These are phyloP conservation scores for Protomyces macrosporus DNA, from an alignment of 1,139 yeast genomes.

Conservation along the genomic window DNA sequence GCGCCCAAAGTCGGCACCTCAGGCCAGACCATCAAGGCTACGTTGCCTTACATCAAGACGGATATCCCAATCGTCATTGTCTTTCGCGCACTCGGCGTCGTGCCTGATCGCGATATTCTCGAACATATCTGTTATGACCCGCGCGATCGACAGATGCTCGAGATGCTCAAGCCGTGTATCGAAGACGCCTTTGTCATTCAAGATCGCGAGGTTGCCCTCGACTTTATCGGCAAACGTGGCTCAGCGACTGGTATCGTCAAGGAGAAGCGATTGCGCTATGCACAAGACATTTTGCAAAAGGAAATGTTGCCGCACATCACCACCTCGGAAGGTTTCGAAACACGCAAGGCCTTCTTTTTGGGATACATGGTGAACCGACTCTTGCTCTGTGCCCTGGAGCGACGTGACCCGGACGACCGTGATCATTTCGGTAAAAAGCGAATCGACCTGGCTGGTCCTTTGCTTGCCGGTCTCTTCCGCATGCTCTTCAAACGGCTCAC, in stretches of 20 bases:
- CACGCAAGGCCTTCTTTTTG: slow-evolving; percentile 91
- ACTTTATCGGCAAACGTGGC: slow-evolving; percentile 98
- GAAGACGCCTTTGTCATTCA: slow-evolving; percentile 98
- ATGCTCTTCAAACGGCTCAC: slow-evolving; percentile 89
- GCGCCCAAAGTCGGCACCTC: slow-evolving; percentile 39
- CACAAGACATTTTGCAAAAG: slow-evolving; percentile 90
- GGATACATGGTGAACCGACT: slow-evolving; percentile 97
- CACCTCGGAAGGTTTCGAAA: slow-evolving; percentile 93
- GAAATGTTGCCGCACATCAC: slow-evolving; percentile 96
- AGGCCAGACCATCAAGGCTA: slow-evolving; percentile 75
- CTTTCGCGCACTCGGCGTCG: slow-evolving; percentile 95
- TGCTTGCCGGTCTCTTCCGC: slow-evolving; percentile 90
- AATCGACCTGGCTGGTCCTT: slow-evolving; percentile 96
- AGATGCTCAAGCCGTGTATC: slow-evolving; percentile 97
- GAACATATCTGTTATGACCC: slow-evolving; percentile 98
- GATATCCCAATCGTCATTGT: slow-evolving; percentile 96
- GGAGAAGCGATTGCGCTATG: slow-evolving; percentile 97
- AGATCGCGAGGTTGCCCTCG: slow-evolving; percentile 95
- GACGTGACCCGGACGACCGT: slow-evolving; percentile 98
- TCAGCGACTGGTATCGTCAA: slow-evolving; percentile 85
- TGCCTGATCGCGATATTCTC: slow-evolving; percentile 96
- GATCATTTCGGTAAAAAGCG: slow-evolving; percentile 99
- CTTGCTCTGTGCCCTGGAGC: slow-evolving; percentile 87
- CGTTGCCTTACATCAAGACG: slow-evolving; percentile 90
- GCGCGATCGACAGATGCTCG: slow-evolving; percentile 98